Conservation (phyloP, 1,139 yeast species). For the Diutina sp. region DNA sequence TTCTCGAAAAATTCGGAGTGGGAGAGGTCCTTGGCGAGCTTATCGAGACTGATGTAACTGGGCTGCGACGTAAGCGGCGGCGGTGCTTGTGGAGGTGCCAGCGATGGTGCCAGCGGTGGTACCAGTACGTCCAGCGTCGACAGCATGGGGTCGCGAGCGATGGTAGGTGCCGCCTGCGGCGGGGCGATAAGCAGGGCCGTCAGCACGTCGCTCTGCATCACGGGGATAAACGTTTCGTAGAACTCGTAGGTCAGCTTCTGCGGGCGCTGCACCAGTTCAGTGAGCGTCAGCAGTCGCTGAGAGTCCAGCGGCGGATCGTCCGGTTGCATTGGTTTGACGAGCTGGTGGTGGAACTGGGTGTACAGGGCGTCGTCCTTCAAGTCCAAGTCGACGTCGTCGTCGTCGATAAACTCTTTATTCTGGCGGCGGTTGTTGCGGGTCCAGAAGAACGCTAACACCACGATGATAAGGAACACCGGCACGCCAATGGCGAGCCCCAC, state of each 20-base stretch:
- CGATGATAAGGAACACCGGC: slow-evolving; percentile 16
- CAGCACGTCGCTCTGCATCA: slow-evolving; percentile 5
- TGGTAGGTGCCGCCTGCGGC: background rate
- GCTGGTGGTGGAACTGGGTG: slow-evolving; percentile 24
- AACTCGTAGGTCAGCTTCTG: slow-evolving; percentile 22
- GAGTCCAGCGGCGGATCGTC: background rate
- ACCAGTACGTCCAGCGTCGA: background rate
- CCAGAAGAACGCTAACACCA: slow-evolving; percentile 11
- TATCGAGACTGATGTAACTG: background rate
- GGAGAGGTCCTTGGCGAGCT: background rate
- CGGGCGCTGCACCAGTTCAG: slow-evolving; percentile 4
- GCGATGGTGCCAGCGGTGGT: background rate
- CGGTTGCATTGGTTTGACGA: slow-evolving; percentile 6
- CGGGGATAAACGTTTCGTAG: slow-evolving; percentile 31
- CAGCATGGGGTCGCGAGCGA: background rate
- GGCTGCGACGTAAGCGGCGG: background rate
- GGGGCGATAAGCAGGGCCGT: background rate
- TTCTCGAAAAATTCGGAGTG: background rate
- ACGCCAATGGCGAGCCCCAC: slow-evolving; percentile 34
- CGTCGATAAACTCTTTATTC: slow-evolving; percentile 18
- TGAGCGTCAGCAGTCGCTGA: slow-evolving; percentile 4
- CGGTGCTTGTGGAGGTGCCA: background rate
- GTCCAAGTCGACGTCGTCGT: slow-evolving; percentile 23
- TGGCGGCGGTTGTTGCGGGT: slow-evolving; percentile 20
- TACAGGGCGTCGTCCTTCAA: slow-evolving; percentile 26